Percentiles rank a stretch among this genome's conserved stretches.
Evolutionary conservation across 1,284 basidiomycete genomes (phyloP).

Genomic region (Melampsora abietis-canadensis): DNA sequence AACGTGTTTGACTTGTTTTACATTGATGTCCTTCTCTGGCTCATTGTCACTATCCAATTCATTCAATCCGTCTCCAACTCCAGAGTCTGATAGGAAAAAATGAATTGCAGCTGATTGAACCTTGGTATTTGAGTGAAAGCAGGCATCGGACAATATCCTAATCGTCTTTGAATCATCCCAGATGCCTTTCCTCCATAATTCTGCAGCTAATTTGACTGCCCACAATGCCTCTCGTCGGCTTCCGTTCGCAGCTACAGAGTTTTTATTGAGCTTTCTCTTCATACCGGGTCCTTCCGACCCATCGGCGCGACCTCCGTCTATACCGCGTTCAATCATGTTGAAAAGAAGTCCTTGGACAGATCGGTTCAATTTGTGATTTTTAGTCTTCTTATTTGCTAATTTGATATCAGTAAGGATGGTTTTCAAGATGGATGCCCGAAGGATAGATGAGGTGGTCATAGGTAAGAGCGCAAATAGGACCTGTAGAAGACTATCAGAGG

Average conservation of each 20-base stretch:
- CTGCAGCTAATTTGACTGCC: slow-evolving; percentile 90
- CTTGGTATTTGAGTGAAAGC: slow-evolving; percentile 88
- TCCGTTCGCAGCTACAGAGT: slow-evolving; percentile 54
- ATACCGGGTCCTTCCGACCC: slow-evolving; percentile 62
- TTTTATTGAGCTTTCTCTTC: slow-evolving; percentile 47
- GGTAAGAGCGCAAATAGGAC: slow-evolving; percentile 90
- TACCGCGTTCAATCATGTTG: slow-evolving; percentile 86
- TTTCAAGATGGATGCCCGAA: slow-evolving; percentile 82
- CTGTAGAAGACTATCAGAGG: slow-evolving; percentile 68
- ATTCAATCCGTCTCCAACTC: slow-evolving; percentile 53
- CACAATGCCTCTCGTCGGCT: slow-evolving; percentile 87
- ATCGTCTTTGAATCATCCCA: slow-evolving; percentile 95
- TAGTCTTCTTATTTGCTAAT: slow-evolving; percentile 79
- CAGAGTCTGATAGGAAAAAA: slow-evolving; percentile 85
- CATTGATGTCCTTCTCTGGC: slow-evolving; percentile 63
- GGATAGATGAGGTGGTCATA: slow-evolving; percentile 75
- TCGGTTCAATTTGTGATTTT: slow-evolving; percentile 93
- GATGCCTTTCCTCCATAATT: slow-evolving; percentile 88
- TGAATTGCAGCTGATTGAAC: slow-evolving; percentile 95
- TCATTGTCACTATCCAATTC: slow-evolving; percentile 66
- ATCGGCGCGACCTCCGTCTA: slow-evolving; percentile 67
- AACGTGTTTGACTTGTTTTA: slow-evolving; percentile 68
- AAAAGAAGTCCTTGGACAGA: slow-evolving; percentile 95
- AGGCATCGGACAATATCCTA: slow-evolving; percentile 84
- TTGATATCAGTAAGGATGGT: slow-evolving; percentile 95